Conservation (phyloP, 805 yeast genomes). For the Clavispora phyllophila region DNA sequence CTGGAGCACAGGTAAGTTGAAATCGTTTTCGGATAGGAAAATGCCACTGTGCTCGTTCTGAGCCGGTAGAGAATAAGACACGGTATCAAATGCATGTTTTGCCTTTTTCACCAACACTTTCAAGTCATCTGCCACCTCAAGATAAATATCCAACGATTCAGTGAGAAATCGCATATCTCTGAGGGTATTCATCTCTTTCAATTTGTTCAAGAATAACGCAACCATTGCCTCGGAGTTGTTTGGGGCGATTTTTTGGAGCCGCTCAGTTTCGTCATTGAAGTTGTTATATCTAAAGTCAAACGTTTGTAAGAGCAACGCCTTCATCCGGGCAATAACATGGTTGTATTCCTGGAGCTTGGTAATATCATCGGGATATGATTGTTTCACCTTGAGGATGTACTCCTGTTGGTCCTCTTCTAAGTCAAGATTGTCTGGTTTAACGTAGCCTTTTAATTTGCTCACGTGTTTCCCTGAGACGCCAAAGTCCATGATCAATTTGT, state of each 20-base stretch:
- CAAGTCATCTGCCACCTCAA: slow-evolving; percentile 34
- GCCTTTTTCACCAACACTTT: slow-evolving; percentile 2
- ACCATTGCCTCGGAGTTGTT: slow-evolving; percentile 15
- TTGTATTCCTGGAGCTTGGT: slow-evolving; percentile 51
- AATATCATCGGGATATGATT: slow-evolving; percentile 25
- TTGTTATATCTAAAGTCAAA: slow-evolving; percentile 32
- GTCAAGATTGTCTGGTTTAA: slow-evolving; percentile 2
- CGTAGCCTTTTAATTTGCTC: neutral
- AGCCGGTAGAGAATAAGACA: neutral
- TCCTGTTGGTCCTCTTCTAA: slow-evolving; percentile 21
- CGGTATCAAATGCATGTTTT: neutral
- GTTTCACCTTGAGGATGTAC: slow-evolving; percentile 35
- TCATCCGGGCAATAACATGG: slow-evolving; percentile 39
- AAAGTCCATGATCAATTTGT: slow-evolving; percentile 53
- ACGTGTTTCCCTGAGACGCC: slow-evolving; percentile 35
- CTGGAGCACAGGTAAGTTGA: slow-evolving; percentile 5
- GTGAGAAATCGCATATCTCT: slow-evolving; percentile 53
- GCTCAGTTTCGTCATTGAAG: slow-evolving; percentile 10
- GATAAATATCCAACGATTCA: slow-evolving; percentile 54
- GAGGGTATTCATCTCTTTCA: slow-evolving; percentile 48
- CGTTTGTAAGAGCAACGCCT: slow-evolving; percentile 46
- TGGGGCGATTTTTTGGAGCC: slow-evolving; percentile 28
- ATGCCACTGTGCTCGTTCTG: slow-evolving; percentile 1
- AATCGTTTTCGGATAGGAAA: slow-evolving; percentile 8
- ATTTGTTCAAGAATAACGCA: slow-evolving; percentile 36